Base-by-base conservation (phyloP, 2,329 filamentous ascomycete genomes). In the Domatiomyces globalis region DNA sequence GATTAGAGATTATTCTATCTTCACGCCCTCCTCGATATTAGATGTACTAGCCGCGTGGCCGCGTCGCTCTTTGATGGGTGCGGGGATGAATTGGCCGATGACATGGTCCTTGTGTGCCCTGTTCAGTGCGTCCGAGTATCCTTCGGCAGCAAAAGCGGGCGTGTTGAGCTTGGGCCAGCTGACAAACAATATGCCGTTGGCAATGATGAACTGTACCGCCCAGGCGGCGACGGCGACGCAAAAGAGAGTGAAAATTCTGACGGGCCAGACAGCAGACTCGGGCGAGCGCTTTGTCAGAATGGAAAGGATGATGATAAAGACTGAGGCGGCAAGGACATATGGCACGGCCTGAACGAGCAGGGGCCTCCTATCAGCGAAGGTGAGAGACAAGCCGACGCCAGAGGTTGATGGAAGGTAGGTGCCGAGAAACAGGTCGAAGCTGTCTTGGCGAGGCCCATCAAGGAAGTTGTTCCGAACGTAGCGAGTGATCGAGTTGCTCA, bases 121-220 rank as follows among this genome's bases (percentile, higher is more conserved):
- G 59, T 77, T 76, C 59, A 95, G 80, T 49, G 90, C 86, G 61
- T 95, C 88, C 61, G 87, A 82, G 67, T 89, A 94, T 42, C 87
- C 87, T 63, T 98, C 92, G 5, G 80, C 78, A 2, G 87, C 89
- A 69, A 85, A 94, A 2, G 86, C 80, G 15, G 87, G 83, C 9
- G 88, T 89, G 67, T 94, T 94, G 46, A 98, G 79, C 65, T 94
- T 95, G 8, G 92, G 92, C 92, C 94, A 98, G 70, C 95, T 96
- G 60, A 96, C 92, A 63, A 92, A 98, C 61, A 98, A 81, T 75
- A 94, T 89, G 53, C 92, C 92, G 64, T 95, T 85, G 46, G 70
- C 77, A 62, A 81, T 75, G 60, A 98, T 82, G 65, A 98, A 98
- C 56, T 79, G 78, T 46, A 80, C 71, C 56, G 78, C 81, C 77